Base-by-base conservation (phyloP, 2,329 filamentous ascomycete genomes). In the Macrophomina phaseolina region DNA sequence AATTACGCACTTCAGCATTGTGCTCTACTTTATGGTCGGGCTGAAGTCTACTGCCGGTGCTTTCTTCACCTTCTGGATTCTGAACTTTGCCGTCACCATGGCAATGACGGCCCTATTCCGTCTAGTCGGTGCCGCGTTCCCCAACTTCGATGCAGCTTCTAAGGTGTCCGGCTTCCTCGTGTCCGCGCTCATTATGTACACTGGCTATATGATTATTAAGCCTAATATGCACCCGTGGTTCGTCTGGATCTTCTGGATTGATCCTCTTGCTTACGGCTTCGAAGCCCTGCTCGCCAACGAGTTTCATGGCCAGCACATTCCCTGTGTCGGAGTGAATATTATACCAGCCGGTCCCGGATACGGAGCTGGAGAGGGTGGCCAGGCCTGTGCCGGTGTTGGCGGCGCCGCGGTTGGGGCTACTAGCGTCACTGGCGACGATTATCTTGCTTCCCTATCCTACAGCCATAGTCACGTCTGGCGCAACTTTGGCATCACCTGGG, bases 61-160 rank as follows among this genome's bases (percentile, higher is more conserved):
- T 0, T 97, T 95, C 82, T 97, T 97, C 81, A 90, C 91, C 77
- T 95, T 90, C 84, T 79, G 92, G 70, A 82, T 96, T 63, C 84
- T 93, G 71, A 88, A 87, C 1, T 91, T 93, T 78, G 74, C 85
- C 66, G 87, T 86, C 0, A 90, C 90, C 0, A 71, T 96, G 72
- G 84, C 86, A 65, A 94, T 94, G 91, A 93, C 90, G 30, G 92
- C 92, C 84, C 85, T 93, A 67, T 95, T 95, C 84, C 86, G 92
- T 42, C 89, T 87, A 14, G 90, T 95, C 68, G 92, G 86, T 30
- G 89, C 91, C 0, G 79, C 81, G 86, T 18, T 93, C 89, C 12
- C 84, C 87, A 67, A 90, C 88, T 4, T 78, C 83, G 55, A 82
- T 79, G n/a, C 82, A 82, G 73, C 85, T 77, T 66, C 86, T 52